Evolutionary conservation across 2,329 filamentous ascomycete genomes (phyloP).

Genomic region (Pseudocercospora vitis): DNA sequence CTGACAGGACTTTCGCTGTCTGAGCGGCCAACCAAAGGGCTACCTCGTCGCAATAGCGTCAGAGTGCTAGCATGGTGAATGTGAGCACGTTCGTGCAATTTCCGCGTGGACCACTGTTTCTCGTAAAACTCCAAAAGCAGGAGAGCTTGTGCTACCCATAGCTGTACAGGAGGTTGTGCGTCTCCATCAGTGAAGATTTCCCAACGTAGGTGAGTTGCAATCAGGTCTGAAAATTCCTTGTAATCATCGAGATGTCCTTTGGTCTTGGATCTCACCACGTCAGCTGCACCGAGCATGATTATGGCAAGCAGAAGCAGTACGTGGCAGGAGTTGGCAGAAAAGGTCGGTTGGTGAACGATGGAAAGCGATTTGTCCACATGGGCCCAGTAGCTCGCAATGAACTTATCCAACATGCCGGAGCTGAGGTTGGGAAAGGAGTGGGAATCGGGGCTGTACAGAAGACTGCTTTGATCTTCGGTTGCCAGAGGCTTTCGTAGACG

Average conservation of each 20-base stretch:
- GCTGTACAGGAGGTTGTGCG: constrained; percentile 82
- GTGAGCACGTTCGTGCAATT: constrained; percentile 86
- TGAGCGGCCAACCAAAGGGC: constrained; percentile 81
- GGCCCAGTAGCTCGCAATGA: constrained; percentile 87
- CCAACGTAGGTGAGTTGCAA: constrained; percentile 88
- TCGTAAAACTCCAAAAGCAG: constrained; percentile 87
- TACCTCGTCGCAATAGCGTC: constrained; percentile 86
- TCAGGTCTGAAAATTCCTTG: constrained; percentile 77
- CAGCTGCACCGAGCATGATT: constrained; percentile 85
- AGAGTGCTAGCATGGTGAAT: constrained; percentile 94
- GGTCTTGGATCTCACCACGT: constrained; percentile 76
- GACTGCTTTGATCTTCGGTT: constrained; percentile 8
- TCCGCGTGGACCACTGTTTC: constrained; percentile 91
- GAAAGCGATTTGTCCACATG: constrained; percentile 90
- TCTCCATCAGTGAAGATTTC: constrained; percentile 86
- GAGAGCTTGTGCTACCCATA: constrained; percentile 90
- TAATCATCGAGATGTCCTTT: constrained; percentile 70
- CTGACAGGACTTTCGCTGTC: constrained; percentile 80
- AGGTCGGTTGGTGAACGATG: constrained; percentile 88
- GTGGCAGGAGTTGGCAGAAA: constrained; percentile 77
- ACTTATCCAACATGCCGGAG: constrained; percentile 87
- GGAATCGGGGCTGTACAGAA: constrained; percentile 17
- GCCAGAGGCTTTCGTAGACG: constrained; percentile 8
- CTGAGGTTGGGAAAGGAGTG: constrained; percentile 59
- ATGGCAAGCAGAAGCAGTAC: constrained; percentile 79